These are phyloP conservation scores for Lasiodiplodia citricola DNA, from an alignment of 2,329 filamentous ascomycete species.

Conservation along the genomic window DNA sequence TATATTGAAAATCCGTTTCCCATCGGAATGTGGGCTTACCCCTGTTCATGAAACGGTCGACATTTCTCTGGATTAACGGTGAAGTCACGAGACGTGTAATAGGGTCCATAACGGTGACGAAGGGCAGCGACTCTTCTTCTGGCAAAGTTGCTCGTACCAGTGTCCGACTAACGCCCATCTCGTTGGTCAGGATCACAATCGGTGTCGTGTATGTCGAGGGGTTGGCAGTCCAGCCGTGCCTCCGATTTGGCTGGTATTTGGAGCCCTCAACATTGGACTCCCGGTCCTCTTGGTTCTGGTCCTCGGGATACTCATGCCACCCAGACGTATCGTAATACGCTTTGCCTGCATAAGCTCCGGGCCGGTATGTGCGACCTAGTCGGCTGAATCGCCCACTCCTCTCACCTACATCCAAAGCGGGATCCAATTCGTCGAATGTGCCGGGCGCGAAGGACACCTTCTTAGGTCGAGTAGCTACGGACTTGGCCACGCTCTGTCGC, in stretches of 20 bases:
- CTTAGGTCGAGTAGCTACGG: neutral
- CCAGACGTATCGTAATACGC: neutral
- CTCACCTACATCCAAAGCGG: neutral
- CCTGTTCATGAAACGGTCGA: neutral
- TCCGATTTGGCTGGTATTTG: neutral
- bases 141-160: neutral
- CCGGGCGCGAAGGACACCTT: neutral
- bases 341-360: neutral
- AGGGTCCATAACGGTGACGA: neutral
- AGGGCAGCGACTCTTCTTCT: neutral
- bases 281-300: neutral
- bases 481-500: neutral
- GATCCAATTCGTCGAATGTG: neutral
- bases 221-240: neutral
- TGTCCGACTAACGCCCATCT: neutral
- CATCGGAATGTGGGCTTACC: neutral
- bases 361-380: neutral
- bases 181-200: neutral
- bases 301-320: neutral
- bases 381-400: neutral
- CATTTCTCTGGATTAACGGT: neutral
- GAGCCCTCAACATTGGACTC: neutral
- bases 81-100: neutral
- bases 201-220: neutral
- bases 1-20: neutral